A percentile compares a stretch with the other conserved stretches of the same genome.
These are phyloP conservation scores for Detonula confervacea DNA, from an alignment of 352 stramenopile species.

Conservation along the genomic window DNA sequence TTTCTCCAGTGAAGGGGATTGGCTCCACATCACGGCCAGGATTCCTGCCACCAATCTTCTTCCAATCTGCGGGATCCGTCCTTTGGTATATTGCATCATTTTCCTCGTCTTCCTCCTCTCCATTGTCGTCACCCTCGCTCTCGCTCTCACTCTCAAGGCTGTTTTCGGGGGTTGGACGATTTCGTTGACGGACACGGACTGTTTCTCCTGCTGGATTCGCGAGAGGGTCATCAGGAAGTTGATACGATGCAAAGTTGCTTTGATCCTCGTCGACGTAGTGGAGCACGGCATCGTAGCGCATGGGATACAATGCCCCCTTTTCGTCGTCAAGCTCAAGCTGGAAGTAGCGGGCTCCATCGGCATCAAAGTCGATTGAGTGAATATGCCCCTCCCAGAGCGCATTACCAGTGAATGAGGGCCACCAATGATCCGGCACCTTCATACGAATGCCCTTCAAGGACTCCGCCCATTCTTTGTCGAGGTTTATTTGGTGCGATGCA, in stretches of 20 bases:
- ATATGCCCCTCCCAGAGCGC: background rate
- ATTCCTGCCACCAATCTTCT: background rate
- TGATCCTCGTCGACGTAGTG: background rate
- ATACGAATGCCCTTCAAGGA: too few relatives aligned
- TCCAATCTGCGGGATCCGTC: background rate
- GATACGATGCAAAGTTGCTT: background rate
- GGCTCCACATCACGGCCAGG: background rate
- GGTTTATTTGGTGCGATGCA: too few relatives aligned
- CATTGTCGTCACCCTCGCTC: background rate
- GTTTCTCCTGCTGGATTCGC: background rate
- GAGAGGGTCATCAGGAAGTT: background rate
- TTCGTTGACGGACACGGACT: background rate
- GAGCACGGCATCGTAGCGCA: constrained; percentile 3
- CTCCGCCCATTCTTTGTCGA: too few relatives aligned
- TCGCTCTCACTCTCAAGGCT: background rate
- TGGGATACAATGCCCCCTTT: background rate
- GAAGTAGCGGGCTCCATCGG: background rate
- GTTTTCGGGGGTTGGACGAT: too few relatives aligned
- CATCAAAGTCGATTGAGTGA: background rate
- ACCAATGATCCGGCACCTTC: too few relatives aligned
- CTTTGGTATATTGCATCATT: background rate
- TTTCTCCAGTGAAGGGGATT: background rate
- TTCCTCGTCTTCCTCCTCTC: constrained; percentile 4
- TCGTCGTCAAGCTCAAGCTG: background rate
- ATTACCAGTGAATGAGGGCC: too few relatives aligned